A percentile compares a stretch with the other conserved stretches of the same genome.
Evolutionary conservation across 306 rosid species (phyloP).

Genomic region (Heteromeles arbutifolia): DNA sequence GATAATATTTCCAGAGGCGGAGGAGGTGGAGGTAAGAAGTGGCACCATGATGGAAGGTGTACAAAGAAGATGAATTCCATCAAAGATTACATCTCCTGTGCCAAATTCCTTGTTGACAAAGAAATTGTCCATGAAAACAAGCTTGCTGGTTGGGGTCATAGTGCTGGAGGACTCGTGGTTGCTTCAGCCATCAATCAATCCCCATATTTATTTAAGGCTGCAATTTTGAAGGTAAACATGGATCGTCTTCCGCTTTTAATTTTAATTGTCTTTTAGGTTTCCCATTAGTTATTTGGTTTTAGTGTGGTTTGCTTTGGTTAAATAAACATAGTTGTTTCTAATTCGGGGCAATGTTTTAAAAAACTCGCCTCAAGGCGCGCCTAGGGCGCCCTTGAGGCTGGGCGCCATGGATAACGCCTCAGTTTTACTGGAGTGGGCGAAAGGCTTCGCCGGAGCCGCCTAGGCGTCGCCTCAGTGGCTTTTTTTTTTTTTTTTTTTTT

Average conservation of each 20-base stretch:
- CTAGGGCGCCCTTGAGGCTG: no score
- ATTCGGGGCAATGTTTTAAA: no score
- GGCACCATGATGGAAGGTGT: constrained; percentile 81
- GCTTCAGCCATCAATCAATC: constrained; percentile 73
- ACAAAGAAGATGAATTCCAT: constrained; percentile 65
- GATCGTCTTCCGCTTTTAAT: neutral
- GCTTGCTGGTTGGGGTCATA: constrained; percentile 83
- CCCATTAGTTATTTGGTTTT: constrained; percentile 14
- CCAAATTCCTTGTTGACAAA: constrained; percentile 61
- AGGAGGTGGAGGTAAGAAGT: constrained; percentile 84
- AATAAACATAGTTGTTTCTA: neutral
- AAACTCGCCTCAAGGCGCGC: no score
- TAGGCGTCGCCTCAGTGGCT: no score
- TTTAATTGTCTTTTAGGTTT: constrained; percentile 3
- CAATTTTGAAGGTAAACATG: constrained; percentile 63
- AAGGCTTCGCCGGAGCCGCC: no score
- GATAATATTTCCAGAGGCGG: constrained; percentile 64
- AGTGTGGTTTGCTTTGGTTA: constrained; percentile 13
- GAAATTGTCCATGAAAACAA: constrained; percentile 62
- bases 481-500: no score
- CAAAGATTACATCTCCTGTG: constrained; percentile 77
- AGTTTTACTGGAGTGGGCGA: no score
- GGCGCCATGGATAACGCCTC: no score
- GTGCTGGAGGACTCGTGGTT: constrained; percentile 93
- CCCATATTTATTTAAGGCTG: constrained; percentile 79